Evolutionary conservation across 768 basidiomycete genomes (phyloP), one percentile per base, ranked within the genome.

Genomic region (Hygrophoropsis aurantiaca): DNA sequence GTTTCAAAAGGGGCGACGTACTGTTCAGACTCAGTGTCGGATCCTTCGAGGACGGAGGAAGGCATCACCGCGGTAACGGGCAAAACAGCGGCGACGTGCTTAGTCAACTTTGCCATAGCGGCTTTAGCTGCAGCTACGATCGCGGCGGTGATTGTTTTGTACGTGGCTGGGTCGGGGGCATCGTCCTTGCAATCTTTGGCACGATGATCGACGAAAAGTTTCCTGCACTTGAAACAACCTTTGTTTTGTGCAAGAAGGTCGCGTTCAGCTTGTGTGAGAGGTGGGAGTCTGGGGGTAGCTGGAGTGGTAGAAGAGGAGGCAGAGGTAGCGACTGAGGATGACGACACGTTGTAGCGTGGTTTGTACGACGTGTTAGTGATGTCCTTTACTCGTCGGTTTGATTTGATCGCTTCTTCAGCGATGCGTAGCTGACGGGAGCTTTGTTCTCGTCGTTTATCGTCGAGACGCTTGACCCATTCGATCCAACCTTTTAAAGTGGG

Each of bases 181-280:
- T 46, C 56, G 18, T 48, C 46, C 0, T 41, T 40, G 44, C 64
- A 66, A 39, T 37, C 40, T 0, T 10, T 8, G 0, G 47, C 32
- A 0, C 11, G 13, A 36, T 65, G 64, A 7, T 47, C 40, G 0
- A 49, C 43, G 16, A 45, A 52, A 21, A 57, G 40, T 2, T 27
- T 30, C 1, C 56, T 40, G 27, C 62, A 64, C 9, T 59, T 57
- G 42, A 49, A 46, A 26, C 64, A 64, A 0, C 61, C 57, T 5
- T 51, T 24, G 32, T 53, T 32, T 2, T 51, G 41, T 0, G 4
- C 10, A 0, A 64, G 50, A 2, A 57, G 43, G 0, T 27, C 18
- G 2, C 37, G 40, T 43, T 64, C 54, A 0, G 13, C 33, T 1
- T 46, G 39, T 0, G 53, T 58, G 16, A 46, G 30, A 7, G 40